Conservation (phyloP, 306 rosid genomes). For the Gleditsia sinensis region DNA sequence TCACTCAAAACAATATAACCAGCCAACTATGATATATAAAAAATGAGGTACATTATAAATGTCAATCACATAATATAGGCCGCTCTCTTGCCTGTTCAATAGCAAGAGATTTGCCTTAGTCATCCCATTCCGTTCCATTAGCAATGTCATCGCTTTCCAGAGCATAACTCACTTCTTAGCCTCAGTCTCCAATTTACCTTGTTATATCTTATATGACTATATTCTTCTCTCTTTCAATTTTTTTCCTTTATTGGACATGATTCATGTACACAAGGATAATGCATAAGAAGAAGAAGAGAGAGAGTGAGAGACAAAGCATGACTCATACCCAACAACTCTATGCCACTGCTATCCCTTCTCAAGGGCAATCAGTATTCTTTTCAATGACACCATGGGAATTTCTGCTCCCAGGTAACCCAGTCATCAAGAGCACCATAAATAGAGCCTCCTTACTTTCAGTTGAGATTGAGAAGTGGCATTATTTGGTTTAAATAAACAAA, state of each 20-base stretch:
- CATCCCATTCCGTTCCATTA: conserved; percentile 3
- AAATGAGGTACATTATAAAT: neutral
- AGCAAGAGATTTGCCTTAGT: neutral
- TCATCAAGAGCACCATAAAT: conserved; percentile 89
- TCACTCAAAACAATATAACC: neutral
- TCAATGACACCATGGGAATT: conserved; percentile 70
- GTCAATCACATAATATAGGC: neutral
- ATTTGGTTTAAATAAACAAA: conserved; percentile 28
- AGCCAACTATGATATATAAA: neutral
- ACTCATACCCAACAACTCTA: conserved; percentile 69
- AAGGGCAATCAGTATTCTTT: conserved; percentile 55
- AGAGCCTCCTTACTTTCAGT: conserved; percentile 76
- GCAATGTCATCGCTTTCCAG: neutral
- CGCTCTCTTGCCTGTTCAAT: neutral
- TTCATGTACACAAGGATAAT: conserved; percentile 10
- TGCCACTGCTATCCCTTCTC: conserved; percentile 94
- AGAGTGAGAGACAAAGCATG: neutral
- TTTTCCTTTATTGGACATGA: neutral
- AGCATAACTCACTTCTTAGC: neutral
- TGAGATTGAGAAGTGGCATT: conserved; percentile 73
- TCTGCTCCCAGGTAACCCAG: conserved; percentile 93
- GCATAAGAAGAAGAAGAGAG: conserved; percentile 6
- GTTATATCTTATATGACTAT: neutral
- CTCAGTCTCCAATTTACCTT: neutral
- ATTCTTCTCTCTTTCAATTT: neutral